phyloP scores from a whole-genome alignment of 1,284 basidiomycete species.

The Flammula alnicola region DNA sequence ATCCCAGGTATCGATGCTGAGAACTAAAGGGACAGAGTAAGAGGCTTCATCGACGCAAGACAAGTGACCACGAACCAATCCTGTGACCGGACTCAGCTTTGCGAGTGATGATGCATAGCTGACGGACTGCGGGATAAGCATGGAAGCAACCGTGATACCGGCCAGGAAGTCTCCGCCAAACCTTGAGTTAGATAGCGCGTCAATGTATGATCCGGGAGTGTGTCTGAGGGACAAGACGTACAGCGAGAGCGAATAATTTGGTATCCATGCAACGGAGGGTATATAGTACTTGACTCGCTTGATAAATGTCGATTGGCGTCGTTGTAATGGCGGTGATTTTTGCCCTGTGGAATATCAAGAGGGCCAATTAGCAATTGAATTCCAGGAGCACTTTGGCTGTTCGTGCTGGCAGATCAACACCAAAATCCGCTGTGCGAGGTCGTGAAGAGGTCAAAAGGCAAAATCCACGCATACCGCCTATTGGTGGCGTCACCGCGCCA shows the following conservation, averaged over 20 bases:
- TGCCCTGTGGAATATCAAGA: constrained; percentile 1
- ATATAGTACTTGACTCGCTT: constrained; percentile 64
- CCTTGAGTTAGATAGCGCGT: constrained; percentile 40
- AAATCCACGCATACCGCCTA: constrained; percentile 24
- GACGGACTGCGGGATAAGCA: constrained; percentile 92
- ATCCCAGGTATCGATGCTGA: constrained; percentile 83
- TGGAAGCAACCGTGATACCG: constrained; percentile 86
- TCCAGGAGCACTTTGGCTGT: neutral
- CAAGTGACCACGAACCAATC: constrained; percentile 64
- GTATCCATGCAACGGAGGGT: constrained; percentile 81
- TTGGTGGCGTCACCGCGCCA: constrained; percentile 25
- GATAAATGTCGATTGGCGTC: constrained; percentile 28
- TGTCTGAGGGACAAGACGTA: constrained; percentile 41
- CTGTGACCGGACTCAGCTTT: constrained; percentile 79
- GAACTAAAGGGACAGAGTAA: constrained; percentile 49
- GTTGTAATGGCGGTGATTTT: constrained; percentile 1
- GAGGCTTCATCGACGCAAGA: constrained; percentile 13
- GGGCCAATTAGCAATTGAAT: neutral
- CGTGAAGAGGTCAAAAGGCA: neutral
- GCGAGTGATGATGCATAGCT: constrained; percentile 91
- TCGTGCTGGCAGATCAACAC: neutral
- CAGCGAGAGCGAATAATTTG: constrained; percentile 76
- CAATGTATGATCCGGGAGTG: constrained; percentile 5
- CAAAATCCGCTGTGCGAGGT: neutral
- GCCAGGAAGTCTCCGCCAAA: constrained; percentile 83